Evolutionary conservation across 2,329 filamentous ascomycete genomes (phyloP).

Genomic region (Aciculosporium take): DNA sequence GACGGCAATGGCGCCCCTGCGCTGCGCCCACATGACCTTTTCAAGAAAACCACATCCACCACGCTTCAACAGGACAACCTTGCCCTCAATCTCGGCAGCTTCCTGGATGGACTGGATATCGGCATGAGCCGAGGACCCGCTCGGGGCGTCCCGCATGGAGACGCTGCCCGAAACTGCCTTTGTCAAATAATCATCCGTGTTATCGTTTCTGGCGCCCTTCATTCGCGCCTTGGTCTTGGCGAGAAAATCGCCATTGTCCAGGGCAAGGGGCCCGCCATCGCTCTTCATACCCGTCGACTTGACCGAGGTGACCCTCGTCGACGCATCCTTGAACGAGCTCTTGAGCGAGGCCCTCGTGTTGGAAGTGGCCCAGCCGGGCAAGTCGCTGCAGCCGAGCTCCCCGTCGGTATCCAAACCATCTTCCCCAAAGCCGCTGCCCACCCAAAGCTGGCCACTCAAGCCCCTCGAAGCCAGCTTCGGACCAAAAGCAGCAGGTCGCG

Average conservation of each 20-base stretch:
- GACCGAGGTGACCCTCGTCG: conserved; percentile 10
- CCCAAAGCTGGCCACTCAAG: conserved; percentile 81
- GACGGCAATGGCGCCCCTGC: conserved; percentile 73
- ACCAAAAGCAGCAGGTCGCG: conserved; percentile 85
- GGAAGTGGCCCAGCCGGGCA: conserved; percentile 69
- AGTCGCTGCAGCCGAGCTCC: conserved; percentile 88
- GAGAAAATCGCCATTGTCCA: conserved; percentile 12
- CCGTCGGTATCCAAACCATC: conserved; percentile 59
- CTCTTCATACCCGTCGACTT: conserved; percentile 9
- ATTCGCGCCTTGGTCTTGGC: conserved; percentile 6
- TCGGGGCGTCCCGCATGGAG: conserved; percentile 21
- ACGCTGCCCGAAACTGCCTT: conserved; percentile 25
- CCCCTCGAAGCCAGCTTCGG: conserved; percentile 61
- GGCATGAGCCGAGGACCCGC: conserved; percentile 44
- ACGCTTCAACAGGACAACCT: conserved; percentile 79
- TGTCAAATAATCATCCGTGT: conserved; percentile 75
- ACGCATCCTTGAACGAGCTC: conserved; percentile 20
- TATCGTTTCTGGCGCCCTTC: conserved; percentile 41
- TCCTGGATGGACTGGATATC: conserved; percentile 89
- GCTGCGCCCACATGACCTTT: conserved; percentile 94
- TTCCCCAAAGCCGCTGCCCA: conserved; percentile 81
- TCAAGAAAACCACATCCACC: conserved; percentile 94
- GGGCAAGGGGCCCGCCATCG: conserved; percentile 13
- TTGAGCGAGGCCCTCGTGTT: conserved; percentile 32
- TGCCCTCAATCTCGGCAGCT: conserved; percentile 81